A percentile compares a stretch with the other conserved stretches of the same genome.
phyloP scores from a whole-genome alignment of 345 rosid genomes.

The Rhodomyrtus tomentosa region DNA sequence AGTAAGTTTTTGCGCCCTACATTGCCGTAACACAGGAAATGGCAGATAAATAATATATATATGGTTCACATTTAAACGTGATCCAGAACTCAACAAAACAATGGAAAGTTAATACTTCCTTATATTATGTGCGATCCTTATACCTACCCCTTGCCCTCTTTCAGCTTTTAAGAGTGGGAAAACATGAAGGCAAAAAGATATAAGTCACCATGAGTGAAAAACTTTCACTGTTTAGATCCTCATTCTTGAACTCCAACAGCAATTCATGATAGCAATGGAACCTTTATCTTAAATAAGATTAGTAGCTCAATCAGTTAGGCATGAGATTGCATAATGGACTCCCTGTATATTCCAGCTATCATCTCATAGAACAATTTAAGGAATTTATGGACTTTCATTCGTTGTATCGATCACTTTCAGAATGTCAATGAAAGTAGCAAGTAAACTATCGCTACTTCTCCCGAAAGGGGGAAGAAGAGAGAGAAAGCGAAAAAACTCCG shows the following conservation, averaged over 20 bases:
- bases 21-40: neutral
- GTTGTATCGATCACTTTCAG: neutral
- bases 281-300: neutral
- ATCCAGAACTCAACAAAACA: neutral
- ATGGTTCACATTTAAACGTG: neutral
- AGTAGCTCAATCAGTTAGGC: neutral
- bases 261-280: neutral
- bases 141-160: neutral
- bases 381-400: neutral
- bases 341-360: neutral
- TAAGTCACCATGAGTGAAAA: neutral
- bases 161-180: neutral
- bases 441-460: neutral
- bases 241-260: neutral
- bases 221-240: neutral
- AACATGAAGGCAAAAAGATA: neutral
- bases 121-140: neutral
- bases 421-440: neutral
- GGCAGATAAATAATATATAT: neutral
- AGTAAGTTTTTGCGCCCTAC: neutral
- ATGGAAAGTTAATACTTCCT: neutral
- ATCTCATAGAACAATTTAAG: neutral
- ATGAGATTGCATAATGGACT: neutral
- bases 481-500: neutral
- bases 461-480: neutral